These are phyloP conservation scores for Porcisia hertigi DNA, from an alignment of 208 protist genomes.

Conservation along the genomic window DNA sequence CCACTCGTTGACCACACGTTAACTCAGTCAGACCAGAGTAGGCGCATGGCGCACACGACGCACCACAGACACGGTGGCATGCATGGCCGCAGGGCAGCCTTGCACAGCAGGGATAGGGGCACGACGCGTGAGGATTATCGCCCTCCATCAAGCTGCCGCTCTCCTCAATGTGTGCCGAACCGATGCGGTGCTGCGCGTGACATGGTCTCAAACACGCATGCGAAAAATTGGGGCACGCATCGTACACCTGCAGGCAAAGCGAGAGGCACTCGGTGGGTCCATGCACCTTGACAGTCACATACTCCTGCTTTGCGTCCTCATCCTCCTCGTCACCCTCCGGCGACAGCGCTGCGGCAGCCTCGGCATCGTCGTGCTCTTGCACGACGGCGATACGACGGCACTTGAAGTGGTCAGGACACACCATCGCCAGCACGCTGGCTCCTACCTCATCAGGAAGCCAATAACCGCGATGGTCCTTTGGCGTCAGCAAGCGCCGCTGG, in stretches of 20 bases:
- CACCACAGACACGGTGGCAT: slow-evolving; percentile 67
- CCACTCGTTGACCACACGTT: slow-evolving; percentile 79
- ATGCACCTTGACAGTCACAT: slow-evolving; percentile 41
- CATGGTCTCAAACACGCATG: slow-evolving; percentile 78
- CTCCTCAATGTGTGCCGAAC: background rate
- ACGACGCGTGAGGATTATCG: slow-evolving; percentile 43
- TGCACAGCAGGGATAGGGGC: slow-evolving; percentile 75
- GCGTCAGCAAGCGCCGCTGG: slow-evolving; percentile 36
- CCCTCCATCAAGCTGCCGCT: background rate
- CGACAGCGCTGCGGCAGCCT: background rate
- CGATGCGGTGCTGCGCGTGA: slow-evolving; percentile 39
- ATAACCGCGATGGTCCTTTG: slow-evolving; percentile 37
- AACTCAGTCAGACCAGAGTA: slow-evolving; percentile 72
- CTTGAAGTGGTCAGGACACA: slow-evolving; percentile 79
- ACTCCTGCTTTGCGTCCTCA: slow-evolving; percentile 8
- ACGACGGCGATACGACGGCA: slow-evolving; percentile 63
- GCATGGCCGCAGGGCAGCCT: slow-evolving; percentile 70
- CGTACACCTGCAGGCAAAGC: slow-evolving; percentile 69
- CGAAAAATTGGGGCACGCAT: slow-evolving; percentile 51
- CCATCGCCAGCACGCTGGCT: slow-evolving; percentile 53
- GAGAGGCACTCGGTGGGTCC: slow-evolving; percentile 59
- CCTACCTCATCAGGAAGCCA: slow-evolving; percentile 71
- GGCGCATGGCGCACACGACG: slow-evolving; percentile 67
- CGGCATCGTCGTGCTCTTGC: slow-evolving; percentile 24
- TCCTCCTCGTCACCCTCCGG: slow-evolving; percentile 17